Conservation (phyloP, 129 eudicot species). For the Pseudognaphalium luteoalbum region DNA sequence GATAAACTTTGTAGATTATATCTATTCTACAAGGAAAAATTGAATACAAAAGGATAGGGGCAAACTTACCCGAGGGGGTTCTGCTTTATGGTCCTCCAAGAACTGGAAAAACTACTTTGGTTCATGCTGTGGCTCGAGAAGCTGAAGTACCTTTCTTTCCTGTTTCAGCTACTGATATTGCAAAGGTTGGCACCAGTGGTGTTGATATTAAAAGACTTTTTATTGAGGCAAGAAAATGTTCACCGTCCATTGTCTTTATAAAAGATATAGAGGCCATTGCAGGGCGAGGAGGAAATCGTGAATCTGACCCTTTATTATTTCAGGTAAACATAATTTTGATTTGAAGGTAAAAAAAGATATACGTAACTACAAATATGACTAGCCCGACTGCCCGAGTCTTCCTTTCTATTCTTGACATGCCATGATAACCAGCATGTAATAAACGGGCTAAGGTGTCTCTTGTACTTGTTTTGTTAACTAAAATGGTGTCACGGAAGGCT, state of each 20-base stretch:
- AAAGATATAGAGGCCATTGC: constrained; percentile 56
- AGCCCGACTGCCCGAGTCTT: no score
- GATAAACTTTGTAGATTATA: constrained; percentile 38
- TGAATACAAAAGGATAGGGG: constrained; percentile 41
- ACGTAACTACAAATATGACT: background rate
- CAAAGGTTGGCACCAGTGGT: constrained; percentile 40
- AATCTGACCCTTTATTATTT: constrained; percentile 53
- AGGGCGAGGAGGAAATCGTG: constrained; percentile 57
- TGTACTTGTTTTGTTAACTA: no score
- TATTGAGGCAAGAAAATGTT: constrained; percentile 44
- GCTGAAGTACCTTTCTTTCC: constrained; percentile 39
- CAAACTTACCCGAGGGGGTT: constrained; percentile 39
- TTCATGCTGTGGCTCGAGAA: constrained; percentile 54
- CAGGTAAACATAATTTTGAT: constrained; percentile 33
- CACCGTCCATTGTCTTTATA: constrained; percentile 51
- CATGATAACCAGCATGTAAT: no score
- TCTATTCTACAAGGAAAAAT: constrained; percentile 44
- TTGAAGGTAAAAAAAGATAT: background rate
- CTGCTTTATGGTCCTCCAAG: constrained; percentile 60
- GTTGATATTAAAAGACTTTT: constrained; percentile 39
- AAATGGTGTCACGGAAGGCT: no score
- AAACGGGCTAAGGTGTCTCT: no score
- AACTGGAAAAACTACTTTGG: constrained; percentile 52
- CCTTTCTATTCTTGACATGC: no score
- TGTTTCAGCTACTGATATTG: constrained; percentile 40